phyloP scores from a whole-genome alignment of 768 basidiomycete genomes.

The Mycena venus region DNA sequence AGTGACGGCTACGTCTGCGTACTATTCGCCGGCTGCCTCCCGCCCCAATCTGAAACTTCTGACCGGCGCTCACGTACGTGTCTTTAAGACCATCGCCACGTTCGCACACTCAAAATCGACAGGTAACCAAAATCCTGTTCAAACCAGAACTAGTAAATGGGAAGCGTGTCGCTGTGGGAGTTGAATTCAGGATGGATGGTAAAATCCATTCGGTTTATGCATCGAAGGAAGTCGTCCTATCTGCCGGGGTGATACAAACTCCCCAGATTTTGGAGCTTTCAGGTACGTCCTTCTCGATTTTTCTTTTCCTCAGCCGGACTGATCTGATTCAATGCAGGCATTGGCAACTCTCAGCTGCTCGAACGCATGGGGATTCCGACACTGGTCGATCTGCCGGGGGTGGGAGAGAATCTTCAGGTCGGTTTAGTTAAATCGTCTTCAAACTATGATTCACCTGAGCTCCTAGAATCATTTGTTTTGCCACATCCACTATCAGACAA shows the following conservation, averaged over 20 bases:
- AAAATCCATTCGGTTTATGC: neutral
- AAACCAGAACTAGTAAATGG: neutral
- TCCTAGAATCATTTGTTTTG: neutral
- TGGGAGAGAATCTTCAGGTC: conserved; percentile 47
- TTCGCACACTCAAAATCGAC: neutral
- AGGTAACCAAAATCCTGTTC: conserved; percentile 23
- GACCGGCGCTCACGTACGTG: conserved; percentile 10
- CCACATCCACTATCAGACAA: neutral
- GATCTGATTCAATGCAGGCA: too few relatives aligned
- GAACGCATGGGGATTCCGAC: conserved; percentile 30
- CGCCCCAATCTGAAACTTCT: conserved; percentile 6
- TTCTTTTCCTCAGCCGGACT: too few relatives aligned
- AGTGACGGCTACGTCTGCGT: conserved; percentile 1
- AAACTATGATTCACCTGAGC: too few relatives aligned
- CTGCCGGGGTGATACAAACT: neutral
- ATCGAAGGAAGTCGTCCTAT: conserved; percentile 8
- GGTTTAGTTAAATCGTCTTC: too few relatives aligned
- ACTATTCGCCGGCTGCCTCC: neutral
- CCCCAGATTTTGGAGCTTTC: conserved; percentile 19
- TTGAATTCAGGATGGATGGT: conserved; percentile 1
- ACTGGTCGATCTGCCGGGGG: conserved; percentile 46
- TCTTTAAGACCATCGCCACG: too few relatives aligned
- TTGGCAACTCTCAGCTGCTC: conserved; percentile 35
- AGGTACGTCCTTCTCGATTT: too few relatives aligned
- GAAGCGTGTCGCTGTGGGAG: conserved; percentile 1